phyloP scores from a whole-genome alignment of 805 yeast genomes.

The Metschnikowia koreensis region DNA sequence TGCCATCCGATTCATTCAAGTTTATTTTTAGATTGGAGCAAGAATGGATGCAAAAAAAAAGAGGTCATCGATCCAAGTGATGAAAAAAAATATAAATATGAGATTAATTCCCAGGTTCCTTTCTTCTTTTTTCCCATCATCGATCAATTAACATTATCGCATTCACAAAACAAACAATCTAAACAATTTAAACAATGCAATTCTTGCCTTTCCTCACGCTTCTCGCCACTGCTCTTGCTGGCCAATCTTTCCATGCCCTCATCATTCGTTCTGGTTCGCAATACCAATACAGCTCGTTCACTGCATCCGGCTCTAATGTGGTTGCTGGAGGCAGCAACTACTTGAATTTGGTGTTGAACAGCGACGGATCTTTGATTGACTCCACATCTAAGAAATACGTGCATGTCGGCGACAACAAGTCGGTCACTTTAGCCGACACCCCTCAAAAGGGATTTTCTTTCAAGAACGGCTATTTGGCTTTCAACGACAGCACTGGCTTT shows the following conservation, averaged over 20 bases:
- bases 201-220: conserved; percentile 20
- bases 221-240: conserved; percentile 26
- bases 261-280: conserved; percentile 27
- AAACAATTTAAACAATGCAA: conserved; percentile 6
- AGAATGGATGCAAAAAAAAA: background rate
- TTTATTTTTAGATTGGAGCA: conserved; percentile 1
- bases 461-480: conserved; percentile 9
- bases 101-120: background rate
- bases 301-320: conserved; percentile 9
- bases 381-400: conserved; percentile 18
- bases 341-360: conserved; percentile 22
- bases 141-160: too few species aligned
- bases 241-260: conserved; percentile 20
- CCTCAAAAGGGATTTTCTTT: conserved; percentile 15
- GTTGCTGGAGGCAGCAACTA: conserved; percentile 14
- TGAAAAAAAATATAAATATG: background rate
- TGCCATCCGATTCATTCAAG: background rate
- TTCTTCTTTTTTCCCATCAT: too few species aligned
- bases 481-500: conserved; percentile 6
- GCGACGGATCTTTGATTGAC: conserved; percentile 25
- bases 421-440: conserved; percentile 6
- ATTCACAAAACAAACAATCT: background rate
- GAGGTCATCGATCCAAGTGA: too few species aligned
- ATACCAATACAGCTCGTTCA: conserved; percentile 21
- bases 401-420: conserved; percentile 11